phyloP scores from a whole-genome alignment of 2,329 filamentous ascomycete species.

The Intubia oerlemansii region DNA sequence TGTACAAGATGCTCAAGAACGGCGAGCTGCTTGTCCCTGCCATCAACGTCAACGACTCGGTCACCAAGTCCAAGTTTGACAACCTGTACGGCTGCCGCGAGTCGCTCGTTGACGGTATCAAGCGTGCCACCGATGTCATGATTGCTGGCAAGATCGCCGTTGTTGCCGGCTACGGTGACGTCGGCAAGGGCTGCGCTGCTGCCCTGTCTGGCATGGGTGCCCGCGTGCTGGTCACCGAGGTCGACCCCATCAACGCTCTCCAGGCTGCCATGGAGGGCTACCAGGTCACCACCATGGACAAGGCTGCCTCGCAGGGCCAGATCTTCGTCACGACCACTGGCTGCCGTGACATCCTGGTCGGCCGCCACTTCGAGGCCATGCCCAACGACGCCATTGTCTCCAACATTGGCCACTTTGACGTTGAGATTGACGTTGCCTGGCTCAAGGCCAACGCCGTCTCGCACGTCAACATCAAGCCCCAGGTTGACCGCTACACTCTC shows the following conservation, averaged over 20 bases:
- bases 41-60: conserved; percentile 99
- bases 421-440: conserved; percentile 99
- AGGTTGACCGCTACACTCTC: conserved; percentile 97
- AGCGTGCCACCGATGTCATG: conserved; percentile 99
- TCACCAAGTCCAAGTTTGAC: conserved; percentile 99
- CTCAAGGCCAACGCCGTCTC: conserved; percentile 90
- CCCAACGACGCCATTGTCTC: conserved; percentile 95
- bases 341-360: conserved; percentile 92
- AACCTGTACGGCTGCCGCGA: conserved; percentile 99
- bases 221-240: conserved; percentile 86
- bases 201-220: conserved; percentile 95
- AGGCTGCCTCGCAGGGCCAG: conserved; percentile 72
- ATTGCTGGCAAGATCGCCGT: conserved; percentile 97
- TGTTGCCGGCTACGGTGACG: conserved; percentile 95
- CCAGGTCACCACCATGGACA: conserved; percentile 93
- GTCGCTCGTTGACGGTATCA: conserved; percentile 97
- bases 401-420: conserved; percentile 99
- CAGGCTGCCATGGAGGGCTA: conserved; percentile 95
- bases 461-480: conserved; percentile 97
- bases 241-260: conserved; percentile 98
- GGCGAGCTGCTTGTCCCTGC: conserved; percentile 75
- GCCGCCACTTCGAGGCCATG: conserved; percentile 87
- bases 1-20: conserved; percentile 95
- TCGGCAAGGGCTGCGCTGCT: conserved; percentile 95
- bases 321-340: conserved; percentile 99